Evolutionary conservation across 495 filamentous ascomycete genomes (phyloP), one percentile per base, ranked within the genome.

Genomic region (Sabuloglossum arenarium): DNA sequence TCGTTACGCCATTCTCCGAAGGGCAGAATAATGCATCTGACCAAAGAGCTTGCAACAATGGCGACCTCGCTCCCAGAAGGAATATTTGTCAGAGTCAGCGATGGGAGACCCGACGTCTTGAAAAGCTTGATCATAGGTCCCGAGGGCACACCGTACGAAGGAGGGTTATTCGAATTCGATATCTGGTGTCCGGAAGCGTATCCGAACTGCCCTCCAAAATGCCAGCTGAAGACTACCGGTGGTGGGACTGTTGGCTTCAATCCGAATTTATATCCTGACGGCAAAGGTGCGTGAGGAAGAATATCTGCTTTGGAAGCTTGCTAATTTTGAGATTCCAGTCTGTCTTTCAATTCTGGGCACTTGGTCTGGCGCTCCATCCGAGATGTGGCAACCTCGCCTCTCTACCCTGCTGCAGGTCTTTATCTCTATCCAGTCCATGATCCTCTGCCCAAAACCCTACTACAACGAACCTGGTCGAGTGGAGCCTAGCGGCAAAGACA

Each of bases 111-210:
- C 1, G 79, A 81, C 61, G 61, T 77, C 16, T 71, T 81, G 64
- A 80, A 79, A 61, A 61, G 73, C 24, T 55, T 83, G 59, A 80
- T 83, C 27, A 62, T 76, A 9, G 79, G 79, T 0, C 75, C 78
- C 3, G 61, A 59, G 12, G 70, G 64, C 10, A 80, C 79, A 10
- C 79, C 79, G 14, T 82, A 83, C 69, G 74, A 79, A 59, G 64
- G 75, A 42, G 79, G 78, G 0, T 59, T 80, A 12, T 82, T 80
- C 62, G 79, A 79, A 63, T 68, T 55, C 21, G 53, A 55, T 12
- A 12, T 55, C 11, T 45, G 32, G 53, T 55, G 53, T 42, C 53
- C 53, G 3, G 28, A 39, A 42, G 31, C 27, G 0, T 55, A 55
- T 37, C 53, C 53, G 21, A 55, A 55, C 19, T 55, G 32, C 12